A percentile compares a stretch with the other conserved stretches of the same genome.
Evolutionary conservation across 2,329 filamentous ascomycete species (phyloP).

Genomic region (Teratosphaeria epicoccoides): DNA sequence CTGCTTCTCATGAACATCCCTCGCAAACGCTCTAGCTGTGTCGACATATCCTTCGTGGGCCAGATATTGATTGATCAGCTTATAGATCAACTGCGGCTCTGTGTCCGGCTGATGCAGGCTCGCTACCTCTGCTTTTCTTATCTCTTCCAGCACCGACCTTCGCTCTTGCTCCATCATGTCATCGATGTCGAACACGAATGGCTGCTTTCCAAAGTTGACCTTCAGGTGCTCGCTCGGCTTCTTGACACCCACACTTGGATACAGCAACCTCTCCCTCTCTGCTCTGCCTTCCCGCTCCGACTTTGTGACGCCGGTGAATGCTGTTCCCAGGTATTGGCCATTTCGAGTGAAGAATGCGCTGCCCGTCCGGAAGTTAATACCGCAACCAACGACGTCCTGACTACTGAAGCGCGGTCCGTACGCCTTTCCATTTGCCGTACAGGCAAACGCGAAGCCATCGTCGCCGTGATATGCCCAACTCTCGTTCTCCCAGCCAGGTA

Average conservation of each 20-base stretch:
- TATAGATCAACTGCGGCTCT: conserved; percentile 71
- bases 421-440: conserved; percentile 44
- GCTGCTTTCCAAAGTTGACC: conserved; percentile 55
- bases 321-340: conserved; percentile 50
- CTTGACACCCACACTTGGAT: conserved; percentile 57
- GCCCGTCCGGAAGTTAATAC: conserved; percentile 52
- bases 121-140: conserved; percentile 49
- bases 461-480: conserved; percentile 59
- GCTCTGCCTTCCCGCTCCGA: conserved; percentile 39
- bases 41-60: conserved; percentile 94
- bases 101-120: conserved; percentile 52
- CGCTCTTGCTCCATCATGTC: conserved; percentile 63
- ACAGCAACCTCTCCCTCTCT: conserved; percentile 39
- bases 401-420: conserved; percentile 52
- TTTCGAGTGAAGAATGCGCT: conserved; percentile 58
- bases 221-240: conserved; percentile 48
- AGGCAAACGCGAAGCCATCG: conserved; percentile 53
- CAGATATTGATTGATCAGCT: conserved; percentile 76
- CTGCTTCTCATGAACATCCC: conserved; percentile 67
- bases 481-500: conserved; percentile 56
- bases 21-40: conserved; percentile 70
- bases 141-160: conserved; percentile 48
- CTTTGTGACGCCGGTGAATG: conserved; percentile 54
- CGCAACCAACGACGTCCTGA: conserved; percentile 53
- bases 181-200: conserved; percentile 88